Base-by-base conservation (phyloP, 2,329 filamentous ascomycete species). In the Magnaporthales sp. region DNA sequence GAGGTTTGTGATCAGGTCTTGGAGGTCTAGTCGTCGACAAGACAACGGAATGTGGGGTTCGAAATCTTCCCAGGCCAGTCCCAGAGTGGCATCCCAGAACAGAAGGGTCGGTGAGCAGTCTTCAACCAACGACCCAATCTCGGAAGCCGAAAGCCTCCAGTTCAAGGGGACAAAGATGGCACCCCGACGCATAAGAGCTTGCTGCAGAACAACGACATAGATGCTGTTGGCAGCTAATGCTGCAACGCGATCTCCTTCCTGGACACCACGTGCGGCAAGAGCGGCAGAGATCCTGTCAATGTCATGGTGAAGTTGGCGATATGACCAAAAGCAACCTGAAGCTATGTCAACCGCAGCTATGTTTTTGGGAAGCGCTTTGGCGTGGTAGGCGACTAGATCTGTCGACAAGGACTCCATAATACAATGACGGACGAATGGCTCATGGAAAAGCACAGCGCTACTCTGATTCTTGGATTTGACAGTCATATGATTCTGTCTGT, bases 91-190 rank as follows among this genome's bases (percentile, higher is more conserved):
- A 63, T 66, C 65, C n/a, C 27, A 62, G 24, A 65, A 66, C 15
- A 67, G 30, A 24, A 67, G 22, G 3, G 10, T 30, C 13, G 67
- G 64, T 19, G 64, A 54, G 64, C 67, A 66, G 61, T 67, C 67
- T 15, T 4, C 46, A 2, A 64, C 7, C 27, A 67, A 24, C 13
- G 24, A 29, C 1, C 61, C 8, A 1, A 67, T 24, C 38, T 67
- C 67, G 5, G 60, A 61, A 2, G 22, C 19, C 6, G 67, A 54
- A 15, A 67, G 64, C n/a, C 67, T 64, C 67, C 67, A 67, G 61
- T 67, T 67, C 10, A 67, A 46, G 15, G 67, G 67, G 19, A 67
- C 67, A 15, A 67, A 66, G 27, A 66, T 67, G 46, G 67, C 67
- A 9, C 67, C 67, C 8, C 64, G 32, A 10, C 61, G 60, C 61